Conservation (phyloP, 2,329 filamentous ascomycete species). For the Colletotrichum sansevieriae region DNA sequence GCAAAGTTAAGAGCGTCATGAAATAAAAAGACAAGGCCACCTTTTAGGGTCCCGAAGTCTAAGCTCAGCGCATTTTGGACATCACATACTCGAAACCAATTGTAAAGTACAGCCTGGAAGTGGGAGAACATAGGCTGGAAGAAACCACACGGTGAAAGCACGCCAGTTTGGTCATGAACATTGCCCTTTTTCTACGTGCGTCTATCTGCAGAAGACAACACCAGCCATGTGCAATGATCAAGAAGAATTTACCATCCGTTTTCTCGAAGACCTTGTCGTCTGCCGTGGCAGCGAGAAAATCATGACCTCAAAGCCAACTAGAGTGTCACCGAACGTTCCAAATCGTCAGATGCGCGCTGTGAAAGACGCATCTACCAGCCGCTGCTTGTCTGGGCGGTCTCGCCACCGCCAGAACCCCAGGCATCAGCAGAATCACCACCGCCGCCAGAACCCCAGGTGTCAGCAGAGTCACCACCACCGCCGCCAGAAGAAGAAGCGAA, state of each 20-base stretch:
- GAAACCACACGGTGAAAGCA: neutral
- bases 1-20: too few relatives aligned
- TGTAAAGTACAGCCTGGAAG: too few relatives aligned
- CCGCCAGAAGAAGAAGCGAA: conserved; percentile 28
- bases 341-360: neutral
- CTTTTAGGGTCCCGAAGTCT: too few relatives aligned
- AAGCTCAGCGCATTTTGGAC: too few relatives aligned
- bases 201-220: conserved; percentile 25
- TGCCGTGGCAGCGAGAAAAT: conserved; percentile 27
- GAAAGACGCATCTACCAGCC: conserved; percentile 34
- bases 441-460: conserved; percentile 5
- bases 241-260: conserved; percentile 14
- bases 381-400: neutral
- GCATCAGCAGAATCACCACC: conserved; percentile 21
- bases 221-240: conserved; percentile 13
- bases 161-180: conserved; percentile 9
- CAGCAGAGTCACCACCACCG: conserved; percentile 24
- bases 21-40: too few relatives aligned
- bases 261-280: conserved; percentile 36
- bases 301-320: conserved; percentile 33
- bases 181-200: conserved; percentile 8
- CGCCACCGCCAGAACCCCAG: conserved; percentile 9
- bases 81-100: neutral
- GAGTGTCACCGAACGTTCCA: conserved; percentile 20
- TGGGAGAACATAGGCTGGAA: too few relatives aligned